Evolutionary conservation across 305 asterid genomes (phyloP).

Genomic region (Andrographis paniculata): DNA sequence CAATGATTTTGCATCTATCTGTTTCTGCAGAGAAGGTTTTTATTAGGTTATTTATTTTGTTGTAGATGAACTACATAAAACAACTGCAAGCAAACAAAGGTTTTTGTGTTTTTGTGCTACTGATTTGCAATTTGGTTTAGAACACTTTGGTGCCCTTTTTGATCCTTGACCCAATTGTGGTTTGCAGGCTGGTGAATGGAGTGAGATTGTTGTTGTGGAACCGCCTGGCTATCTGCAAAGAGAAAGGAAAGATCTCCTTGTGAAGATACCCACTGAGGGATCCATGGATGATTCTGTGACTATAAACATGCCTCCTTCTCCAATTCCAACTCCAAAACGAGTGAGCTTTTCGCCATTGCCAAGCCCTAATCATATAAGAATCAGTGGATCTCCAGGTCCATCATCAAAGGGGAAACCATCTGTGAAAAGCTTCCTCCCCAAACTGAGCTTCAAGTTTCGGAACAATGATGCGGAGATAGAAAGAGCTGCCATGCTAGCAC

Average conservation of each 20-base stretch:
- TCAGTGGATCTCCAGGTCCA: constrained; percentile 49
- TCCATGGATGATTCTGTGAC: constrained; percentile 40
- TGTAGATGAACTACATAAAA: constrained; percentile 1
- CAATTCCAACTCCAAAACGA: constrained; percentile 57
- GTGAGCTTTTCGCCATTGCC: constrained; percentile 78
- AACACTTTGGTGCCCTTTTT: neutral
- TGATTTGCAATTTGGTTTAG: neutral
- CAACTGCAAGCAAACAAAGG: neutral
- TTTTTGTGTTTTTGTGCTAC: neutral
- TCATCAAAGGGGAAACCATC: constrained; percentile 43
- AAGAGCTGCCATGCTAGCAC: constrained; percentile 64
- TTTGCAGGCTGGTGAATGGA: constrained; percentile 44
- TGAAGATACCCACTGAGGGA: constrained; percentile 40
- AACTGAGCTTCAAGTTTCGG: constrained; percentile 67
- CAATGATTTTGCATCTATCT: too few species aligned
- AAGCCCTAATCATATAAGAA: constrained; percentile 49
- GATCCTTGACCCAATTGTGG: constrained; percentile 7
- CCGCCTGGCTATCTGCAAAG: constrained; percentile 21
- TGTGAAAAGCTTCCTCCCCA: constrained; percentile 60
- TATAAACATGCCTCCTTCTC: constrained; percentile 54
- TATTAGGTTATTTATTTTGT: neutral
- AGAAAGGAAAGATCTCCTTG: constrained; percentile 19
- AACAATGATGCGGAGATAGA: constrained; percentile 63
- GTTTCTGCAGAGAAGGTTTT: too few species aligned
- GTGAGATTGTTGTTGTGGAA: constrained; percentile 73